Conservation (phyloP, 495 filamentous ascomycete species). For the Hypomontagnella monticulosa region DNA sequence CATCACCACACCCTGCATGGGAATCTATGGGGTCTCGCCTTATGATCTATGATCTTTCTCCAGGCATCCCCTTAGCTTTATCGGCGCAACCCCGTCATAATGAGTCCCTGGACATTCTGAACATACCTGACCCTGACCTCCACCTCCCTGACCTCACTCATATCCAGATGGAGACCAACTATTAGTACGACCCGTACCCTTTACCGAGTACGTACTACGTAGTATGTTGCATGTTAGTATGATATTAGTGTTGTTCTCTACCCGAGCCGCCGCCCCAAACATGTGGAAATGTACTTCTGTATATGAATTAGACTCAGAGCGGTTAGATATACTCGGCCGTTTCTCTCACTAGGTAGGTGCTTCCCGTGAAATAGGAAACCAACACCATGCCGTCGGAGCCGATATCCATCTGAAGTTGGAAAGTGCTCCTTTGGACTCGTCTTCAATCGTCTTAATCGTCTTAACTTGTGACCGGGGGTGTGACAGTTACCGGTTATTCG, state of each 20-base stretch:
- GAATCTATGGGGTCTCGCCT: conserved; percentile 30
- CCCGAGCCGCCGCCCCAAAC: conserved; percentile 27
- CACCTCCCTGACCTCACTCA: conserved; percentile 17
- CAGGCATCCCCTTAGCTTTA: conserved; percentile 30
- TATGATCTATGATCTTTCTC: conserved; percentile 39
- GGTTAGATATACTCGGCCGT: conserved; percentile 31
- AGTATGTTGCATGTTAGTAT: conserved; percentile 6
- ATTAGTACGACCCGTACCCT: conserved; percentile 1
- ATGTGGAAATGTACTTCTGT: conserved; percentile 7
- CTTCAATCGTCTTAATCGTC: background rate
- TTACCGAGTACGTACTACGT: conserved; percentile 37
- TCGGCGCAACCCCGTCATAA: conserved; percentile 36
- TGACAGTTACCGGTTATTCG: conserved; percentile 27
- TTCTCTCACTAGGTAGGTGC: conserved; percentile 32
- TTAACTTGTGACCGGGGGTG: conserved; percentile 31
- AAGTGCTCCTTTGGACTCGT: conserved; percentile 1
- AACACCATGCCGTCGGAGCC: conserved; percentile 43
- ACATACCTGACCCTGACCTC: conserved; percentile 15
- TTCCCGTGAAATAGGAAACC: conserved; percentile 29
- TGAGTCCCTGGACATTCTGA: conserved; percentile 4
- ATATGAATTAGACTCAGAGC: conserved; percentile 19
- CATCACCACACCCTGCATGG: background rate
- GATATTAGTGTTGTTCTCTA: conserved; percentile 9
- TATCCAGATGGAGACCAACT: no score
- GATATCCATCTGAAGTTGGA: conserved; percentile 26